Evolutionary conservation across 495 filamentous ascomycete species (phyloP), one percentile per base, ranked within the genome.

Genomic region (Delitschia confertaspora): DNA sequence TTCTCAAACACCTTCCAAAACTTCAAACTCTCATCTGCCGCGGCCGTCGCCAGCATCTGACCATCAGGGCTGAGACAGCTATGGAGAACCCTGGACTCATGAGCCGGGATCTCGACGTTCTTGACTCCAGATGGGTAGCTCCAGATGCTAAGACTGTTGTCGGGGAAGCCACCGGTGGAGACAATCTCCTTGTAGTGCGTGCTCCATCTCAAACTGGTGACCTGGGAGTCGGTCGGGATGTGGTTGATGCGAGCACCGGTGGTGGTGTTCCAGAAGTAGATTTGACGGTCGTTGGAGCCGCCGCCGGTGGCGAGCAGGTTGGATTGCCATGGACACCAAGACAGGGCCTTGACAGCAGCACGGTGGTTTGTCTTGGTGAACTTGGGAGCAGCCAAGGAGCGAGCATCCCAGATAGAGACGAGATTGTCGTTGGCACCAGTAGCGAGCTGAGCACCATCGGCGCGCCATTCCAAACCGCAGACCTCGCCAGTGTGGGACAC

Each of bases 1-100:
- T 93, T 94, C 74, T 98, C 91, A 55, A 98, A 98, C 51, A 96
- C 68, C 79, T 96, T 98, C 91, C 91, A 99, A 75, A 99, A 99
- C 65, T 99, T 99, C 61, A 99, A 72, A 60, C 79, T 87, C 74
- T 99, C 91, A 59, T 99, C 91, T 13, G 88, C 87, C 43, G 88
- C 81, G 35, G 91, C 88, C 18, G 91, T 96, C 33, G 93, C 91
- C 13, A 99, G 76, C 72, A 93, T 93, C 70, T 95, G 88, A 23
- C 91, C 93, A 58, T 96, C 93, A 1, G 91, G 93, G 64, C 86
- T 94, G 41, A 99, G 71, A 56, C 80, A 86, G 68, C 83, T 88
- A 74, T 96, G 91, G 37, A 99, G 72, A 30, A 99, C 88, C 53
- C 91, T 72, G 49, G 86, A 93, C 73, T 99, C 91, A 60, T 99